Conservation (phyloP, 306 rosid genomes). For the Ormosia semicastrata region DNA sequence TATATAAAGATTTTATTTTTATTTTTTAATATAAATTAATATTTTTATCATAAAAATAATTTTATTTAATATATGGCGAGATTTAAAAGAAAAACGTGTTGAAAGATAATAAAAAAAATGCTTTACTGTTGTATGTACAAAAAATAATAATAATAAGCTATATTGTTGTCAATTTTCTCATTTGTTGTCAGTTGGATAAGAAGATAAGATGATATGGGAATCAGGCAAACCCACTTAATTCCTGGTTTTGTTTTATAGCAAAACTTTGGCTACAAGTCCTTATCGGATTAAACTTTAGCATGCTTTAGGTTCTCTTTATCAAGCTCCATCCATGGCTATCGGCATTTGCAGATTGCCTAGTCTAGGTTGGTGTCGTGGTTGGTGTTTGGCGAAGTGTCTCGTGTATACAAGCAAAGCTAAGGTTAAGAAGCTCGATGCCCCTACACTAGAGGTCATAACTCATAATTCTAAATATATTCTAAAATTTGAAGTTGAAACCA, state of each 20-base stretch:
- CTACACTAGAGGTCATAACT: conserved; percentile 8
- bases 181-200: conserved; percentile 13
- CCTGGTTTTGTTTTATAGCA: conserved; percentile 26
- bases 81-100: too few relatives aligned
- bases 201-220: conserved; percentile 36
- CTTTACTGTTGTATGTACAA: too few relatives aligned
- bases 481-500: too few relatives aligned
- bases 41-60: too few relatives aligned
- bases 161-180: not conserved
- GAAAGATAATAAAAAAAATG: not conserved
- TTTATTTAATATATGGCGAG: too few relatives aligned
- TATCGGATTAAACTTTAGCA: conserved; percentile 22
- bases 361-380: conserved; percentile 25
- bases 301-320: conserved; percentile 1
- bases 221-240: conserved; percentile 4
- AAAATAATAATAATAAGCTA: too few relatives aligned
- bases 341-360: conserved; percentile 14
- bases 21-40: too few relatives aligned
- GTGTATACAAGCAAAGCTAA: not conserved
- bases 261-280: conserved; percentile 14
- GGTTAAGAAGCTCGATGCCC: conserved; percentile 27
- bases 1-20: too few relatives aligned
- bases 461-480: too few relatives aligned
- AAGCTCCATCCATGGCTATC: conserved; percentile 20
- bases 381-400: conserved; percentile 45